phyloP scores from a whole-genome alignment of 2,329 filamentous ascomycete genomes.

The Stagonosporopsis tanaceti region DNA sequence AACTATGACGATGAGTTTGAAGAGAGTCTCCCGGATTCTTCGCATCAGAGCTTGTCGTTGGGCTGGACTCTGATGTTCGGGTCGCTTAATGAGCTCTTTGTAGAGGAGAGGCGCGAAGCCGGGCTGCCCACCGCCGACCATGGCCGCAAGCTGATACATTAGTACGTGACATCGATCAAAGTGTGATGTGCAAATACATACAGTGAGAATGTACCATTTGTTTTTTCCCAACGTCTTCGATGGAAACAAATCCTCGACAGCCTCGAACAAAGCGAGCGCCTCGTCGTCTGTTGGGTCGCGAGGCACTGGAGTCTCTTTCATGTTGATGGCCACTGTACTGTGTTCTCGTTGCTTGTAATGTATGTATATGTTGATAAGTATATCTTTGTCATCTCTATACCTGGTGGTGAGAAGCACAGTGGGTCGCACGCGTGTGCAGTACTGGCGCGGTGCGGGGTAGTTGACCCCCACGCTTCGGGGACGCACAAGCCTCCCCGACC shows the following conservation, averaged over 20 bases:
- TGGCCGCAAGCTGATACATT: constrained; percentile 44
- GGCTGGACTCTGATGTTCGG: constrained; percentile 54
- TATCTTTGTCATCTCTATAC: not conserved
- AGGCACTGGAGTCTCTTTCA: constrained; percentile 16
- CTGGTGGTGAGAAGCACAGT: not conserved
- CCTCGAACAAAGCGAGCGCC: constrained; percentile 52
- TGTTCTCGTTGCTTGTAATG: not conserved
- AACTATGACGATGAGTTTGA: constrained; percentile 65
- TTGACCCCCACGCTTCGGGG: constrained; percentile 9
- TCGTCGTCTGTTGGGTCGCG: constrained; percentile 50
- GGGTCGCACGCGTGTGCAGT: no score
- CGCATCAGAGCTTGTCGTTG: constrained; percentile 59
- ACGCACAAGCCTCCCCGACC: constrained; percentile 18
- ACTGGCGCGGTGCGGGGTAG: constrained; percentile 20
- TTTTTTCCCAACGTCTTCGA: constrained; percentile 52
- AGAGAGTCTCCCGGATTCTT: constrained; percentile 64
- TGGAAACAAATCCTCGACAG: constrained; percentile 56
- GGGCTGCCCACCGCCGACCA: constrained; percentile 61
- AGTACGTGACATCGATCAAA: not conserved
- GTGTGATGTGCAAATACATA: constrained; percentile 24
- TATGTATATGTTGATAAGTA: not conserved
- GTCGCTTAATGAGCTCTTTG: constrained; percentile 61
- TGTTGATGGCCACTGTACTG: not conserved
- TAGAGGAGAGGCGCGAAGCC: constrained; percentile 64
- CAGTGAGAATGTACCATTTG: constrained; percentile 57